A percentile compares a stretch with the other conserved stretches of the same genome.
phyloP scores from a whole-genome alignment of 1,284 basidiomycete species.

The Rhodotorula sp. region DNA sequence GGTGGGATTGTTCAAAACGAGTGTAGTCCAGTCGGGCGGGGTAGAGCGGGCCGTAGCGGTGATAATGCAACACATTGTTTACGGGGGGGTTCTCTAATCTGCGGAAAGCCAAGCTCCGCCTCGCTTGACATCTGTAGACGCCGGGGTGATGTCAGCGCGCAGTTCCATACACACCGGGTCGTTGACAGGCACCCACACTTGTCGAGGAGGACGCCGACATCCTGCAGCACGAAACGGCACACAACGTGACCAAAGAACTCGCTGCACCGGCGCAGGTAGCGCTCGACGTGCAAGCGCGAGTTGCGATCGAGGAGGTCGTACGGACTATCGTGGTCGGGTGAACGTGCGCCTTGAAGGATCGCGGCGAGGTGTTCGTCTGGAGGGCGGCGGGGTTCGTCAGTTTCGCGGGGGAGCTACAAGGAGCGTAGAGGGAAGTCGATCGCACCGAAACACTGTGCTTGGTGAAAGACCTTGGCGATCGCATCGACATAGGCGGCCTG shows the following conservation, averaged over 20 bases:
- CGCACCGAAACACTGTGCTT: slow-evolving; percentile 67
- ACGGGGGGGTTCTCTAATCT: slow-evolving; percentile 9
- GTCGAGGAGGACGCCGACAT: slow-evolving; percentile 67
- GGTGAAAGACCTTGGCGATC: slow-evolving; percentile 69
- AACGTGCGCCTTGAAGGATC: slow-evolving; percentile 60
- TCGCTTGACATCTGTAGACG: slow-evolving; percentile 34
- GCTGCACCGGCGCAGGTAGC: slow-evolving; percentile 71
- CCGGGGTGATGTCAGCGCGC: neutral
- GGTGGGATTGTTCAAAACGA: too few relatives aligned
- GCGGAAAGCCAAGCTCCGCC: slow-evolving; percentile 36
- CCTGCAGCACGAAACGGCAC: slow-evolving; percentile 82
- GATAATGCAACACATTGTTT: neutral
- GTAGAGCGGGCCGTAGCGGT: neutral
- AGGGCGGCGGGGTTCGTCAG: neutral
- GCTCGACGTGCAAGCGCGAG: slow-evolving; percentile 65
- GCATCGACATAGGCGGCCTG: slow-evolving; percentile 79
- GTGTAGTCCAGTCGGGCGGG: too few relatives aligned
- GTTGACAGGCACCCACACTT: slow-evolving; percentile 55
- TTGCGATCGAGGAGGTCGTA: slow-evolving; percentile 60
- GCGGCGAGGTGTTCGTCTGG: slow-evolving; percentile 78
- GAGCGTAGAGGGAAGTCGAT: slow-evolving; percentile 1
- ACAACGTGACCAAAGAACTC: slow-evolving; percentile 90
- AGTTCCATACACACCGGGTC: too few relatives aligned
- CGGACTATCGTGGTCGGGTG: slow-evolving; percentile 50
- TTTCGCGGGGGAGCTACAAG: neutral